These are phyloP conservation scores for Suillus americanus DNA, from an alignment of 768 basidiomycete species.

Conservation along the genomic window DNA sequence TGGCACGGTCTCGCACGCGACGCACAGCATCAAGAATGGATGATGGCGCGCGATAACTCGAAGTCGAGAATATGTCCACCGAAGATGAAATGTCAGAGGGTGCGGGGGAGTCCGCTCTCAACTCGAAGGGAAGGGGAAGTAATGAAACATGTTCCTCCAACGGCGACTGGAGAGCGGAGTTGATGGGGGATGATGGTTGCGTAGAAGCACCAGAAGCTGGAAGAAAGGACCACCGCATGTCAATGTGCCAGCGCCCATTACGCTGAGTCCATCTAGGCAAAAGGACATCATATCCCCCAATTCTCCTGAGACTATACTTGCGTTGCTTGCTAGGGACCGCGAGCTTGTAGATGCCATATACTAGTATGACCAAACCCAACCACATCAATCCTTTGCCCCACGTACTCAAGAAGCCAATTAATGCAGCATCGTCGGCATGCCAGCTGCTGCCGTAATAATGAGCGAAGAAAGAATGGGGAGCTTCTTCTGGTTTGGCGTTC, in stretches of 20 bases:
- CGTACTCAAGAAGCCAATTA: constrained; percentile 86
- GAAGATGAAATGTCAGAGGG: constrained; percentile 47
- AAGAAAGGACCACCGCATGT: constrained; percentile 56
- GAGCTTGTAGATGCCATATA: constrained; percentile 65
- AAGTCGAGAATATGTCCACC: constrained; percentile 41
- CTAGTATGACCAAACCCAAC: constrained; percentile 70
- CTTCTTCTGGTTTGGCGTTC: constrained; percentile 81
- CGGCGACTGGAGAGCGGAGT: constrained; percentile 47
- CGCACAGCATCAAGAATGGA: constrained; percentile 54
- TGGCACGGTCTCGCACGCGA: constrained; percentile 55
- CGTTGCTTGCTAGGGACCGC: constrained; percentile 58
- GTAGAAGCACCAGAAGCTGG: constrained; percentile 42
- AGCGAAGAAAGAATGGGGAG: constrained; percentile 91
- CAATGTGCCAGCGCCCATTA: constrained; percentile 73
- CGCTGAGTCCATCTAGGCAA: constrained; percentile 72
- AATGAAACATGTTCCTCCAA: constrained; percentile 51
- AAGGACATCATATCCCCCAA: constrained; percentile 76
- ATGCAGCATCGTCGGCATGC: constrained; percentile 98
- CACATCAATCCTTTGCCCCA: constrained; percentile 92
- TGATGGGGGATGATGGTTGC: constrained; percentile 46
- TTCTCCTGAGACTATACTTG: constrained; percentile 55
- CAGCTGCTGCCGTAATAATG: constrained; percentile 98
- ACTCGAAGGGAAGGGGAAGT: constrained; percentile 63
- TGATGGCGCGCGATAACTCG: constrained; percentile 34
- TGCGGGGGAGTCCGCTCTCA: constrained; percentile 56